Evolutionary conservation across 192 early-diverging fungal genomes (phyloP).

Genomic region (Rhizoclosmatium sp.): DNA sequence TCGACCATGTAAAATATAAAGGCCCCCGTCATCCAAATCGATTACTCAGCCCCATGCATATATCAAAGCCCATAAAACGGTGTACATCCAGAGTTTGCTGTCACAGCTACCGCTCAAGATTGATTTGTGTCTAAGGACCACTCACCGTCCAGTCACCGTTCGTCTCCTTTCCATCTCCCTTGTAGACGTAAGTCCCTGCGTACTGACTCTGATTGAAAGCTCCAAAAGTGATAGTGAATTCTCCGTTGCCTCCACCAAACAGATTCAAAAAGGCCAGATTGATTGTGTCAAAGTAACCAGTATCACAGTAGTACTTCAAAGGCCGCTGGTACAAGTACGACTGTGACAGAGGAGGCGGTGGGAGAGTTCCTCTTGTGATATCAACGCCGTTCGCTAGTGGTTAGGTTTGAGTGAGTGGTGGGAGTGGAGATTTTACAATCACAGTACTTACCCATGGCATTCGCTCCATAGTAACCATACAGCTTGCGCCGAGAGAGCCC

Average conservation of each 20-base stretch:
- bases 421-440: neutral
- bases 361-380: slow-evolving; percentile 8
- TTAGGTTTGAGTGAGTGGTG: neutral
- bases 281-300: slow-evolving; percentile 25
- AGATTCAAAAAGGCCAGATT: slow-evolving; percentile 29
- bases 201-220: neutral
- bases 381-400: slow-evolving; percentile 15
- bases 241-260: slow-evolving; percentile 5
- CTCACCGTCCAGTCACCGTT: neutral
- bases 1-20: too few species aligned
- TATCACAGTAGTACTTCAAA: slow-evolving; percentile 26
- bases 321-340: neutral
- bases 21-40: too few species aligned
- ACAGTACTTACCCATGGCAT: slow-evolving; percentile 6
- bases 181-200: slow-evolving; percentile 14
- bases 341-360: neutral
- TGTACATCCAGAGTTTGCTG: too few species aligned
- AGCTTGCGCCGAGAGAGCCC: neutral
- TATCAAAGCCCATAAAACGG: too few species aligned
- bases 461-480: slow-evolving; percentile 21
- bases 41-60: too few species aligned
- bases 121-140: too few species aligned
- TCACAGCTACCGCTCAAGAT: neutral
- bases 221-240: slow-evolving; percentile 19
- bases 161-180: neutral